phyloP scores from a whole-genome alignment of 2,329 filamentous ascomycete species.

The Penicillium hesseltinei region DNA sequence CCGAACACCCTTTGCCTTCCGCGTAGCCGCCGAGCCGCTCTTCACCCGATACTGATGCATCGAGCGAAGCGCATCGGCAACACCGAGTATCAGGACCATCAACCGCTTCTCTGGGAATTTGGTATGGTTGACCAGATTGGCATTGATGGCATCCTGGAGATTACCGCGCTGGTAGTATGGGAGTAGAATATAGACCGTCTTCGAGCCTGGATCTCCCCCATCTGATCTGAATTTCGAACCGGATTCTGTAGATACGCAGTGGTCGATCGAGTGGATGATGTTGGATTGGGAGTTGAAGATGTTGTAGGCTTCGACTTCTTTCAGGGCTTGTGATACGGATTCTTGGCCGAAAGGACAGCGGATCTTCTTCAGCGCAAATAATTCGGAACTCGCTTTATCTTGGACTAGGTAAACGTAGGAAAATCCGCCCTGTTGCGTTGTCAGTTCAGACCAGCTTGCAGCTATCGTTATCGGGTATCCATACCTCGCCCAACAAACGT shows the following conservation, averaged over 20 bases:
- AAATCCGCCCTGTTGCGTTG: conserved; percentile 72
- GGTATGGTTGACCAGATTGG: conserved; percentile 93
- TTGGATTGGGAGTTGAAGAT: conserved; percentile 79
- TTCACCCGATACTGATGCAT: conserved; percentile 86
- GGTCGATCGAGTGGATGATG: conserved; percentile 83
- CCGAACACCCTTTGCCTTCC: conserved; percentile 56
- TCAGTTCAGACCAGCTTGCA: conserved; percentile 9
- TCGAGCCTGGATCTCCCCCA: conserved; percentile 63
- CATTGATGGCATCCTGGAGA: conserved; percentile 96
- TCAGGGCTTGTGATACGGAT: conserved; percentile 89
- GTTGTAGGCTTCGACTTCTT: conserved; percentile 94
- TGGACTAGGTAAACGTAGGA: conserved; percentile 99
- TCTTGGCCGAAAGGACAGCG: conserved; percentile 96
- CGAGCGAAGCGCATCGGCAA: conserved; percentile 79
- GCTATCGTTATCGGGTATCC: conserved; percentile 19
- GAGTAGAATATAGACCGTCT: conserved; percentile 94
- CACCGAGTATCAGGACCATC: conserved; percentile 87
- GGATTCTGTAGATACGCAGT: conserved; percentile 73
- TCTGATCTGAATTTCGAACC: conserved; percentile 55
- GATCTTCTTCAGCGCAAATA: conserved; percentile 98
- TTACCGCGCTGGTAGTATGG: conserved; percentile 96
- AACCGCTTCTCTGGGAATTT: conserved; percentile 82
- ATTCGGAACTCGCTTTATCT: conserved; percentile 76
- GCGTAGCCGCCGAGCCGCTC: conserved; percentile 53
- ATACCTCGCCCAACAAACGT: conserved; percentile 84